These are phyloP conservation scores for Trichoderma sp. DNA, from an alignment of 2,329 filamentous ascomycete species.

Conservation along the genomic window DNA sequence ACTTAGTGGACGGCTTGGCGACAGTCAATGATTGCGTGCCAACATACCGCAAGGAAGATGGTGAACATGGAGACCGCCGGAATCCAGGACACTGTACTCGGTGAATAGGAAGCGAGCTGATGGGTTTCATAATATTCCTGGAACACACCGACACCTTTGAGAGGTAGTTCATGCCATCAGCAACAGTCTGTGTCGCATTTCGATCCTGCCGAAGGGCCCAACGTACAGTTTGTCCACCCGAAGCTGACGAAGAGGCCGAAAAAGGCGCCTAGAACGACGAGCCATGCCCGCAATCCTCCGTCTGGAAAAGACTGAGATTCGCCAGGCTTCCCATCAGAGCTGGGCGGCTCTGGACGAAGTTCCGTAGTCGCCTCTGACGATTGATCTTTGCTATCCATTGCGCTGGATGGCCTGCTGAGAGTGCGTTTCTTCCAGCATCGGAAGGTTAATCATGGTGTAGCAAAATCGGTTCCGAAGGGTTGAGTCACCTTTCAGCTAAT, in stretches of 20 bases:
- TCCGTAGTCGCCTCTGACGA: neutral
- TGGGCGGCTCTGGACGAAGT: neutral
- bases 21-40: too few relatives aligned
- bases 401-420: neutral
- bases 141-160: constrained; percentile 1
- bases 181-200: too few relatives aligned
- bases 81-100: constrained; percentile 2
- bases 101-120: neutral
- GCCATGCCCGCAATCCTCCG: constrained; percentile 2
- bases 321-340: neutral
- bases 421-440: neutral
- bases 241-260: constrained; percentile 1
- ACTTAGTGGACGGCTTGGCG: neutral
- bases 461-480: neutral
- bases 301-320: constrained; percentile 7
- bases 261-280: neutral
- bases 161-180: neutral
- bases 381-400: neutral
- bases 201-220: neutral
- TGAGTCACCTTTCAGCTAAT: too few relatives aligned
- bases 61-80: neutral
- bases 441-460: neutral
- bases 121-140: constrained; percentile 5
- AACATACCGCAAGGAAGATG: neutral
- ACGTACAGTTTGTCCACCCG: constrained; percentile 9